Base-by-base conservation (phyloP, 179 eudicot species). In the Gypsophila paniculata region DNA sequence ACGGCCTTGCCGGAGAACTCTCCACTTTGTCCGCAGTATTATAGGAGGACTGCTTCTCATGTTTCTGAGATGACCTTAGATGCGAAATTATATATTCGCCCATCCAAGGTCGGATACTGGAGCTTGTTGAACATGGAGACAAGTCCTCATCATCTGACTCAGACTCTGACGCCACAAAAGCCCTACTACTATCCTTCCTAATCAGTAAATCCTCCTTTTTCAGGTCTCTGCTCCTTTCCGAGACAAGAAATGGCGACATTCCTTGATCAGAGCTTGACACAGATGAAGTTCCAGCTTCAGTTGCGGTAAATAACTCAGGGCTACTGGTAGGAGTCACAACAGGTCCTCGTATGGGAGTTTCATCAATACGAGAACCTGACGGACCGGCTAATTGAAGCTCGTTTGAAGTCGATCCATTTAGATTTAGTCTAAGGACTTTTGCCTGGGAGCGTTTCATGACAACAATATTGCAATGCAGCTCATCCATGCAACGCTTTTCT, bases 391-490 rank as follows among this genome's bases (percentile, higher is more conserved):
- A 72, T 51, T 85, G 86, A 64, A 75, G 77, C 78, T 86, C 90
- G 64, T 73, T 88, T 63, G 81, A 80, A 6, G 86, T 85, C 12
- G 96, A 87, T 48, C 93, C 91, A 49, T 87, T 86, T 61, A 95
- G 77, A 70, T 92, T 92, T 52, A 95, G 83, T 17, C 97, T 84
- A 26, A 95, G 85, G 73, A 95, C 90, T 76, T 95, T 95, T 0
- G 97, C 86, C 23, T 89, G 93, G 62, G 93, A 82, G 34, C 85
- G 82, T 62, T 86, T 92, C 89, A 92, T 90, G 39, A 71, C 80
- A 51, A 89, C 99, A 68, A 95, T 87, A 81, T 94, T 92, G 85
- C 99, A 94, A 25, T 94, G 93, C 17, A 94, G 84, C 74, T 94
- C 96, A 38, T 90, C 96, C 91, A 92, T 82, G 78, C 99, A 94